Percentiles rank a stretch among this genome's conserved stretches.
These are phyloP conservation scores for Vicia villosa DNA, from an alignment of 306 rosid genomes.

Conservation along the genomic window DNA sequence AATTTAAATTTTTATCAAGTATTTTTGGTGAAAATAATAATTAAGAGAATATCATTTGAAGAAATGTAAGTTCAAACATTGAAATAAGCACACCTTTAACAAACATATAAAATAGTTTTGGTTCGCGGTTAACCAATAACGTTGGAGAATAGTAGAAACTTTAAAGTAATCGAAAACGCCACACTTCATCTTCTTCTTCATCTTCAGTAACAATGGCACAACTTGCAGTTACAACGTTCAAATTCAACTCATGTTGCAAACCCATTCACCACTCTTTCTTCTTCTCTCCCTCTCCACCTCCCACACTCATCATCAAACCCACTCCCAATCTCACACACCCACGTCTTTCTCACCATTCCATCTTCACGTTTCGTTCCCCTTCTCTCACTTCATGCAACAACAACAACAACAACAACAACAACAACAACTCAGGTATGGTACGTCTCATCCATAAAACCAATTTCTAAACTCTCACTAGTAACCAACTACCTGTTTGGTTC, in stretches of 20 bases:
- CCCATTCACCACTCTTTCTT: conserved; percentile 18
- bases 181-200: neutral
- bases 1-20: too few species aligned
- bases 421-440: conserved; percentile 55
- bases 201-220: conserved; percentile 2
- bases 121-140: too few species aligned
- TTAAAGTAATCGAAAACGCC: neutral
- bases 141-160: neutral
- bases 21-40: too few species aligned
- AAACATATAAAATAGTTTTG: too few species aligned
- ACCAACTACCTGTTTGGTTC: neutral
- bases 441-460: too few species aligned
- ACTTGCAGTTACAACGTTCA: neutral
- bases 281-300: conserved; percentile 28
- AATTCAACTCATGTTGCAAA: neutral
- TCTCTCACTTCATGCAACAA: conserved; percentile 45
- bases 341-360: conserved; percentile 15
- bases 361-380: conserved; percentile 27
- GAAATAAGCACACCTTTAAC: too few species aligned
- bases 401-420: conserved; percentile 28
- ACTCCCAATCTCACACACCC: conserved; percentile 1
- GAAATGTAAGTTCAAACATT: too few species aligned
- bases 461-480: too few species aligned
- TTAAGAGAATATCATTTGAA: too few species aligned
- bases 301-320: conserved; percentile 21